Percentiles rank a stretch among this genome's conserved stretches.
These are phyloP conservation scores for Ceratocystis eucalypticola DNA, from an alignment of 2,329 filamentous ascomycete genomes.

Conservation along the genomic window DNA sequence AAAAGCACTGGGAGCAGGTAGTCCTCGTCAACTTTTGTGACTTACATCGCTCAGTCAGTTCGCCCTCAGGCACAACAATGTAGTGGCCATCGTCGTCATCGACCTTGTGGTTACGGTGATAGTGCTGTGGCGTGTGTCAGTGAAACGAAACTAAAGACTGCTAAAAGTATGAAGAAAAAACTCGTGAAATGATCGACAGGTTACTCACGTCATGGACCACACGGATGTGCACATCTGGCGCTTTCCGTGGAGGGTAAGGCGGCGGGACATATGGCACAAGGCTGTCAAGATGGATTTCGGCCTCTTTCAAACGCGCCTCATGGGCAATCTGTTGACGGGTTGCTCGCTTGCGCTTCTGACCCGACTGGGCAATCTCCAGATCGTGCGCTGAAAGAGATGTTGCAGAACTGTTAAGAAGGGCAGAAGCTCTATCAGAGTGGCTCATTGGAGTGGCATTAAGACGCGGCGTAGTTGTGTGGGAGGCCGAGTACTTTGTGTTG, in stretches of 20 bases:
- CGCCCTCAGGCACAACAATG: constrained; percentile 75
- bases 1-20: background rate
- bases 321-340: constrained; percentile 62
- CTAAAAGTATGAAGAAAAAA: background rate
- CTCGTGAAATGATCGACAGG: background rate
- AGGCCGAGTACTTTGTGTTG: constrained; percentile 52
- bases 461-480: constrained; percentile 58
- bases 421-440: constrained; percentile 66
- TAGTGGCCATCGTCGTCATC: constrained; percentile 98
- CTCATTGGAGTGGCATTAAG: constrained; percentile 54
- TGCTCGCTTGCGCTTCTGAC: constrained; percentile 82
- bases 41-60: constrained; percentile 77
- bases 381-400: constrained; percentile 66
- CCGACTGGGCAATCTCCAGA: constrained; percentile 46
- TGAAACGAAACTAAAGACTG: background rate
- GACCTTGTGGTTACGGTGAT: constrained; percentile 54
- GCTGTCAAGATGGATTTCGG: constrained; percentile 55
- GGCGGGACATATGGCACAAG: constrained; percentile 75
- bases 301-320: constrained; percentile 64
- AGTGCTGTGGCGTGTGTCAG: constrained; percentile 22
- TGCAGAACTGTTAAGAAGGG: constrained; percentile 71
- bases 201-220: constrained; percentile 50
- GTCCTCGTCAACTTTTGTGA: background rate
- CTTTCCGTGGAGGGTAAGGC: constrained; percentile 78
- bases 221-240: constrained; percentile 57